A percentile compares a stretch with the other conserved stretches of the same genome.
Evolutionary conservation across 768 basidiomycete genomes (phyloP).

Genomic region (Hemileccinum rubropunctum): DNA sequence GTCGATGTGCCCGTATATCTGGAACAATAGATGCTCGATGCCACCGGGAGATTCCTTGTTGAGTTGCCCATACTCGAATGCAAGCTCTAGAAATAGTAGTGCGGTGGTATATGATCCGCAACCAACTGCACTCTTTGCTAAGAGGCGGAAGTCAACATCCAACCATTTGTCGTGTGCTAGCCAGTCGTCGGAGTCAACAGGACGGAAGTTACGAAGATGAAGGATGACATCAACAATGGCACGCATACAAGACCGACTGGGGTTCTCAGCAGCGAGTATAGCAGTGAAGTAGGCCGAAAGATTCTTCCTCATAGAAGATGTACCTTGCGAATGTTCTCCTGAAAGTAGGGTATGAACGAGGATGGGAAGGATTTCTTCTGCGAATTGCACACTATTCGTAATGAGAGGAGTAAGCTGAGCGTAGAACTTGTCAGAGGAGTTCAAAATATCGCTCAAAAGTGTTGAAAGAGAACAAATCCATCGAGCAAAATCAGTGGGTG

Average conservation of each 20-base stretch:
- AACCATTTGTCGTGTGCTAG: slow-evolving; percentile 81
- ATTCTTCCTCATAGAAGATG: slow-evolving; percentile 13
- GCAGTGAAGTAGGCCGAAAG: slow-evolving; percentile 23
- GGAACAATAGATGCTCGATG: slow-evolving; percentile 76
- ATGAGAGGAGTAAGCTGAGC: slow-evolving; percentile 64
- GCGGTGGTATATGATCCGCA: slow-evolving; percentile 90
- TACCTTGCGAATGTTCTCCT: slow-evolving; percentile 15
- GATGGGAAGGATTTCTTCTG: slow-evolving; percentile 67
- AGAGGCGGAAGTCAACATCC: slow-evolving; percentile 63
- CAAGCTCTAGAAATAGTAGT: slow-evolving; percentile 84
- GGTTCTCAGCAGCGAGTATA: slow-evolving; percentile 26
- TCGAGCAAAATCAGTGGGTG: slow-evolving; percentile 47
- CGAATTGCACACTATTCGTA: slow-evolving; percentile 50
- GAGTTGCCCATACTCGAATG: slow-evolving; percentile 45
- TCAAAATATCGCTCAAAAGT: slow-evolving; percentile 58
- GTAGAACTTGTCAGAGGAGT: slow-evolving; percentile 58
- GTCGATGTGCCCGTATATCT: slow-evolving; percentile 92
- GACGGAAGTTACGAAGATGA: slow-evolving; percentile 71
- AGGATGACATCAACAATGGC: slow-evolving; percentile 74
- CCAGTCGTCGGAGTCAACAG: slow-evolving; percentile 35
- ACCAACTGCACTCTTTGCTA: slow-evolving; percentile 68
- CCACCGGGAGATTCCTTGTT: slow-evolving; percentile 27
- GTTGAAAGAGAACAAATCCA: slow-evolving; percentile 66
- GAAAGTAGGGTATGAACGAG: slow-evolving; percentile 69
- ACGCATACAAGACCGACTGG: slow-evolving; percentile 44